A percentile compares a stretch with the other conserved stretches of the same genome.
phyloP scores from a whole-genome alignment of 140 eudicot genomes.

The Anethum foeniculum region DNA sequence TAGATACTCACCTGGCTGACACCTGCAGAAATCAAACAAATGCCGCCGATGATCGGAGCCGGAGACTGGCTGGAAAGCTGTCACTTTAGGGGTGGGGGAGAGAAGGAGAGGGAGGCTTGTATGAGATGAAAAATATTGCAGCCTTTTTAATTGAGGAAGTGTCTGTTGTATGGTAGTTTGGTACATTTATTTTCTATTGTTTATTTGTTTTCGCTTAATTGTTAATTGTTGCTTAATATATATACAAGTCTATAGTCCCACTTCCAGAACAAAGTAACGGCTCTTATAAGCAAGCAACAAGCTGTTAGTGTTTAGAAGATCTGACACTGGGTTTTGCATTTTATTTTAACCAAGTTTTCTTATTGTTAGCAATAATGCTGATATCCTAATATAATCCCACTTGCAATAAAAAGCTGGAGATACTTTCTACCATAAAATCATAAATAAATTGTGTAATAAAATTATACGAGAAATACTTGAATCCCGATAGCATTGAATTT shows the following conservation, averaged over 20 bases:
- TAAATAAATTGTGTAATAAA: no score
- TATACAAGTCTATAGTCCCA: neutral
- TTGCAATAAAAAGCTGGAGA: neutral
- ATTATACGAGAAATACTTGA: no score
- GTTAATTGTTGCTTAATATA: neutral
- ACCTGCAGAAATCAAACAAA: neutral
- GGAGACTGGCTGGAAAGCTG: neutral
- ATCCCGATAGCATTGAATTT: no score
- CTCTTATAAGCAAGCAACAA: slow-evolving; percentile 19
- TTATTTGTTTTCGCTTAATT: neutral
- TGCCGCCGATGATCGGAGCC: neutral
- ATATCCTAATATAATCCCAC: neutral
- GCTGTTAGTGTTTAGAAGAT: neutral
- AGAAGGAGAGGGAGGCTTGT: slow-evolving; percentile 14
- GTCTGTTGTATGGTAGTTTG: slow-evolving; percentile 11
- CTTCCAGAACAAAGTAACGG: slow-evolving; percentile 18
- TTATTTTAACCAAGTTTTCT: no score
- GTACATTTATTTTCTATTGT: neutral
- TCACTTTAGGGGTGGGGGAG: slow-evolving; percentile 2
- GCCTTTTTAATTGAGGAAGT: slow-evolving; percentile 11
- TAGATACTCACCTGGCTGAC: neutral
- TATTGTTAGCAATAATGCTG: neutral
- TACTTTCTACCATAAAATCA: neutral
- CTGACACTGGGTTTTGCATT: neutral
- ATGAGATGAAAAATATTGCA: slow-evolving; percentile 22